phyloP scores from a whole-genome alignment of 441 rosid genomes.

The Arabidopsis lyrata region DNA sequence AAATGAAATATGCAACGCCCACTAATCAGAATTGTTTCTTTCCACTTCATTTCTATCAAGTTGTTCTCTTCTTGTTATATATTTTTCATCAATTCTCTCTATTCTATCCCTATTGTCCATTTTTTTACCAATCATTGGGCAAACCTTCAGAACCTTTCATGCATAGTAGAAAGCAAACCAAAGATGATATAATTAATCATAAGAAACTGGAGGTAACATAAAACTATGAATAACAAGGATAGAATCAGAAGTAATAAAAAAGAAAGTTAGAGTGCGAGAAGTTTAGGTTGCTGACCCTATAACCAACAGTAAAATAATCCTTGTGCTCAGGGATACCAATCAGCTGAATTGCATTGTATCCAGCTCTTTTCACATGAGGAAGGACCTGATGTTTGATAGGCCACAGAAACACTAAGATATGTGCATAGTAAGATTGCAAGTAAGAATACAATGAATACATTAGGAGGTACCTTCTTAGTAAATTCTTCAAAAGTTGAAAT shows the following conservation, averaged over 20 bases:
- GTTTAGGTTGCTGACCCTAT: conserved; percentile 68
- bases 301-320: conserved; percentile 92
- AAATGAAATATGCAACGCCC: conserved; percentile 7
- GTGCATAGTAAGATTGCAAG: conserved; percentile 24
- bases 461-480: conserved; percentile 67
- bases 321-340: conserved; percentile 94
- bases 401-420: conserved; percentile 38
- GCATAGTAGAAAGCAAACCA: conserved; percentile 23
- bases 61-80: conserved; percentile 11
- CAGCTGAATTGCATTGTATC: conserved; percentile 93
- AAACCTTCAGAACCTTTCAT: conserved; percentile 28
- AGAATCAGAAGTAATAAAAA: conserved; percentile 19
- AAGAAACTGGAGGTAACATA: conserved; percentile 14
- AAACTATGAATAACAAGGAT: conserved; percentile 21
- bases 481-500: conserved; percentile 83
- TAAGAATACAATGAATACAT: conserved; percentile 29
- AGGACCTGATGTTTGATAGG: conserved; percentile 66
- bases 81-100: not conserved
- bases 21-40: conserved; percentile 8
- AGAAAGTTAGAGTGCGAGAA: conserved; percentile 2
- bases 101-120: conserved; percentile 7
- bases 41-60: conserved; percentile 11
- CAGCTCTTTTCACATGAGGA: conserved; percentile 88
- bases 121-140: conserved; percentile 4
- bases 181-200: conserved; percentile 17